Conservation (phyloP, 2,329 filamentous ascomycete species). For the Diaporthe vexans region DNA sequence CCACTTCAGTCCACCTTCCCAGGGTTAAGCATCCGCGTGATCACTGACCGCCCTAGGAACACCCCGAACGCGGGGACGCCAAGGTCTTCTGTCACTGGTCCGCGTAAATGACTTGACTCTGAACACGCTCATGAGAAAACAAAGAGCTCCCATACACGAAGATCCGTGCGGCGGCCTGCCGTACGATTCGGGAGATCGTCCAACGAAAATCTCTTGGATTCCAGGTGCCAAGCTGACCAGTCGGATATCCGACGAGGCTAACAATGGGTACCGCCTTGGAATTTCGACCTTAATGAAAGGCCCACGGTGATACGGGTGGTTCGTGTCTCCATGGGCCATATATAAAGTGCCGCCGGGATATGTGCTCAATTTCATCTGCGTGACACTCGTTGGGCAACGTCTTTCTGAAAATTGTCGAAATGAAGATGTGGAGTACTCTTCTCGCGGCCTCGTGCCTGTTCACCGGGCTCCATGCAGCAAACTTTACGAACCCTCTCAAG, state of each 20-base stretch:
- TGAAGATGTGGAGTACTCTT: not conserved
- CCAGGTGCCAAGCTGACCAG: constrained; percentile 11
- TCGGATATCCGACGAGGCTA: not conserved
- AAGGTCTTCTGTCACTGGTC: constrained; percentile 7
- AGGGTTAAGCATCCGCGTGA: constrained; percentile 24
- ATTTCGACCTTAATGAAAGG: not conserved
- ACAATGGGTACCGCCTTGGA: not conserved
- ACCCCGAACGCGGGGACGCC: constrained; percentile 27
- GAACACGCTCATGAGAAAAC: not conserved
- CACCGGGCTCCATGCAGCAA: constrained; percentile 16
- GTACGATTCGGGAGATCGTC: constrained; percentile 16
- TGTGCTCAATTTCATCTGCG: too few relatives aligned
- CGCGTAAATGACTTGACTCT: constrained; percentile 15
- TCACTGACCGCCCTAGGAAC: constrained; percentile 20
- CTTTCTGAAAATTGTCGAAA: not conserved
- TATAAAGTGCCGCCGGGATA: not conserved
- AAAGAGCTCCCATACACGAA: not conserved
- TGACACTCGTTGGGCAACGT: too few relatives aligned
- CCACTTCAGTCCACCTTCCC: constrained; percentile 4
- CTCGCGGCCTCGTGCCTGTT: constrained; percentile 6
- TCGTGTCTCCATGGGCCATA: not conserved
- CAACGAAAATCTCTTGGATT: constrained; percentile 15
- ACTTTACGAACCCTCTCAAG: constrained; percentile 14
- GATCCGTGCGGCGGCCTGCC: not conserved
- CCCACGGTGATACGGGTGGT: not conserved